These are phyloP conservation scores for Schizonepeta tenuifolia DNA, from an alignment of 257 asterid species.

Conservation along the genomic window DNA sequence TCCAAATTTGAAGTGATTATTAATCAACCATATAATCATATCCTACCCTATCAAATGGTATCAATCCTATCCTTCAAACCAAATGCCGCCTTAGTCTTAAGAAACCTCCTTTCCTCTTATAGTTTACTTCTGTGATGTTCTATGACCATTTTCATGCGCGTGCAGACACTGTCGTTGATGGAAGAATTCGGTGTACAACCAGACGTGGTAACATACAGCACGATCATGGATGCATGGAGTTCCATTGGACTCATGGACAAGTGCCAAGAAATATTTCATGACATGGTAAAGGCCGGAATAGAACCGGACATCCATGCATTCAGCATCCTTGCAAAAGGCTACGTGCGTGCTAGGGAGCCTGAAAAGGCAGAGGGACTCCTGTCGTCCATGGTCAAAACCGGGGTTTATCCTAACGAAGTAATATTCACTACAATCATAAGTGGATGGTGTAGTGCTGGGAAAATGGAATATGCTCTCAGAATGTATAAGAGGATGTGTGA, in stretches of 20 bases:
- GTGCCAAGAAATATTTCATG: slow-evolving; percentile 75
- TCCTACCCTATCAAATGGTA: too few species aligned
- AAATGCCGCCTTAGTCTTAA: background rate
- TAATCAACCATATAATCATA: too few species aligned
- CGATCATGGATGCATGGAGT: slow-evolving; percentile 96
- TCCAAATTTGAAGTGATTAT: too few species aligned
- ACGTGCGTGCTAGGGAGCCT: slow-evolving; percentile 80
- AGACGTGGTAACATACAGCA: slow-evolving; percentile 87
- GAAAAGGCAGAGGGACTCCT: slow-evolving; percentile 72
- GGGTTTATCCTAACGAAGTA: slow-evolving; percentile 75
- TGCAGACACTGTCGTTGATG: slow-evolving; percentile 73
- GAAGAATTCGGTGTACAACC: slow-evolving; percentile 85
- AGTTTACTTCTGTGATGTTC: slow-evolving; percentile 6
- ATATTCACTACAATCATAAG: slow-evolving; percentile 92
- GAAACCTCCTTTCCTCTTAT: background rate
- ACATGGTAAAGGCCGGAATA: slow-evolving; percentile 71
- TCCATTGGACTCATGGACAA: slow-evolving; percentile 81
- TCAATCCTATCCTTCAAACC: too few species aligned
- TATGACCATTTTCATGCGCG: slow-evolving; percentile 17
- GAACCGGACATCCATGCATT: slow-evolving; percentile 80
- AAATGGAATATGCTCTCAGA: slow-evolving; percentile 71
- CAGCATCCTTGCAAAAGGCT: slow-evolving; percentile 97
- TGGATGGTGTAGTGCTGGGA: slow-evolving; percentile 93
- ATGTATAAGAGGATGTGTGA: slow-evolving; percentile 62
- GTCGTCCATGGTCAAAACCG: slow-evolving; percentile 51